Evolutionary conservation across 805 yeast genomes (phyloP), one percentile per base, ranked within the genome.

Genomic region (Candida multigemmis): DNA sequence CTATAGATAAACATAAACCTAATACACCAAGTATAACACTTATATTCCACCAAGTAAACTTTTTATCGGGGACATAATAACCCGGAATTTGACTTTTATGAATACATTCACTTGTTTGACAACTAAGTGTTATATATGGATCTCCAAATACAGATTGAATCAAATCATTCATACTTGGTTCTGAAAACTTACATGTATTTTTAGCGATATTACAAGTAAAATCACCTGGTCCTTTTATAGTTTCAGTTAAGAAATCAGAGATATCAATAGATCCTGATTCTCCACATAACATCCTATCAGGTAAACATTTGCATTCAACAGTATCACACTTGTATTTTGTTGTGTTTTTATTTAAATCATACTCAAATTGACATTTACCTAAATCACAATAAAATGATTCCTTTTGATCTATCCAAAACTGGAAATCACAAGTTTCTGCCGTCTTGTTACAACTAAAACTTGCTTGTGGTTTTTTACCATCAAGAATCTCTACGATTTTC

Each of bases 71-170:
- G 1, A 68, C 44, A 12, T 71, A 70, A 50, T 83, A 87, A 5
- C 96, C 97, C 0, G 98, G 98, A 11, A 91, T 74, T 49, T 91
- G 93, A 46, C 91, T 80, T 42, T 77, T 76, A 50, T 91, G 97
- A 13, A 91, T 40, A 64, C 98, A 91, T 49, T 91, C 98, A 25
- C 95, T 89, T 2, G 94, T 74, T 6, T 60, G 56, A 56, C 98
- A 91, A 23, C 70, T 65, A 30, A 91, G 60, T 2, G 87, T 78
- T 44, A 91, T 91, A 39, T 74, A 69, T 1, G 89, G 83, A 48
- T 91, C 98, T n/a, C 98, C 98, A 56, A 91, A 91, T 3, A 91
- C 94, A 6, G 84, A 75, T 32, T 74, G 65, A 31, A 91, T 91
- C 44, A 91, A 66, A 38, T 83, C 93, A 55, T 91, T 83, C 96